These are phyloP conservation scores for Dendrocalamus latiflorus DNA, from an alignment of 202 grass and related monocot genomes.

Conservation along the genomic window DNA sequence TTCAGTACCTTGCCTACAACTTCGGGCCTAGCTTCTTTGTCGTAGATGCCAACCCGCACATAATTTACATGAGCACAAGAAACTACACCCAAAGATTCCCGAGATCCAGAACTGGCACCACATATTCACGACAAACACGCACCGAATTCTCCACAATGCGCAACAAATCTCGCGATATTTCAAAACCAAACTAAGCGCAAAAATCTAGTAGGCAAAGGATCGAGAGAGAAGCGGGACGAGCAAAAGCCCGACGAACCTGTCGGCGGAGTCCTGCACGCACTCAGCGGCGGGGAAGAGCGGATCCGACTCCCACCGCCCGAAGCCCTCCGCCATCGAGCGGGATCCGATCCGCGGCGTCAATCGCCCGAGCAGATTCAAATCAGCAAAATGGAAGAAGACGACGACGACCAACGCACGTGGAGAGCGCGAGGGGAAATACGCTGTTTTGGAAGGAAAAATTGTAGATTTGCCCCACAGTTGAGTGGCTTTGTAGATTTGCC, in stretches of 20 bases:
- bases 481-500: too few species aligned
- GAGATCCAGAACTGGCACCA: not conserved
- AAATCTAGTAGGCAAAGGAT: not conserved
- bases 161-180: not conserved
- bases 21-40: not conserved
- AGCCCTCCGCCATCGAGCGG: slow-evolving; percentile 64
- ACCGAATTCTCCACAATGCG: not conserved
- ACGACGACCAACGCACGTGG: not conserved
- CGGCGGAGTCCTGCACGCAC: slow-evolving; percentile 90
- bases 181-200: not conserved
- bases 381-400: not conserved
- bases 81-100: not conserved
- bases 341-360: slow-evolving; percentile 20
- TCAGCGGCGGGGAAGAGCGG: slow-evolving; percentile 80
- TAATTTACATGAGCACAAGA: not conserved
- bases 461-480: too few species aligned
- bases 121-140: not conserved
- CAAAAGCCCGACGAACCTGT: slow-evolving; percentile 43
- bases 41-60: not conserved
- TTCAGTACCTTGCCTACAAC: not conserved
- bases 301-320: slow-evolving; percentile 79
- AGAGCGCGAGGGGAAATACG: not conserved
- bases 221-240: not conserved
- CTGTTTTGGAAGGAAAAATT: too few species aligned
- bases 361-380: slow-evolving; percentile 9